Conservation (phyloP, 805 yeast genomes). For the Jamesozyma spencerorum region DNA sequence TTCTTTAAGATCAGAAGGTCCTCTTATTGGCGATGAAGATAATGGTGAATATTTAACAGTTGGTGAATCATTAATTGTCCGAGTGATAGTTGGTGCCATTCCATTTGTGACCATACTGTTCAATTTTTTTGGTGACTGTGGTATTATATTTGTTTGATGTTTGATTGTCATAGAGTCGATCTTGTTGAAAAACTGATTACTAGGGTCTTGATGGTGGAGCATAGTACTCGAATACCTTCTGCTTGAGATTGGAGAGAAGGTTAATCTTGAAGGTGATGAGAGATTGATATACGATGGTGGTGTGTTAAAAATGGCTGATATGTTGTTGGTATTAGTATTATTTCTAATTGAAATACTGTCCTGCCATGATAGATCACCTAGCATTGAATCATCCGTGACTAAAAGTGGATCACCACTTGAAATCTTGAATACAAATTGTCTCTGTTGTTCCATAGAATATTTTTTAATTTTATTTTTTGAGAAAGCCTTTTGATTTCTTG, state of each 20-base stretch:
- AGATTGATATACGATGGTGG: constrained; percentile 26
- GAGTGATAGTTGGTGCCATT: constrained; percentile 25
- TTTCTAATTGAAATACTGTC: background rate
- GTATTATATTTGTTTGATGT: too few species aligned
- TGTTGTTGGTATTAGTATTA: background rate
- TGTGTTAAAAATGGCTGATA: constrained; percentile 12
- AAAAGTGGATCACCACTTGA: constrained; percentile 27
- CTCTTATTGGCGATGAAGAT: background rate
- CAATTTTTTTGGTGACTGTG: too few species aligned
- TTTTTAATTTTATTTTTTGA: background rate
- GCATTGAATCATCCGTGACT: constrained; percentile 20
- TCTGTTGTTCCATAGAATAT: background rate
- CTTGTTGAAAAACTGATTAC: too few species aligned
- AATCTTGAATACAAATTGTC: constrained; percentile 21
- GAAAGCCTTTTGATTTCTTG: background rate
- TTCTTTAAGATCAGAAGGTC: background rate
- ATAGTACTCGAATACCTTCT: constrained; percentile 7
- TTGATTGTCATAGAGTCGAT: too few species aligned
- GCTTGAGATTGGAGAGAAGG: constrained; percentile 9
- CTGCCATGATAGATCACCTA: constrained; percentile 5
- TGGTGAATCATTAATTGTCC: constrained; percentile 21
- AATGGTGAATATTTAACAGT: background rate
- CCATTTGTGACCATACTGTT: constrained; percentile 4
- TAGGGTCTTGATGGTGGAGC: too few species aligned
- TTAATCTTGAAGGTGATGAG: constrained; percentile 17